Evolutionary conservation across 176 grass and related monocot species (phyloP).

Genomic region (Carex scoparia): DNA sequence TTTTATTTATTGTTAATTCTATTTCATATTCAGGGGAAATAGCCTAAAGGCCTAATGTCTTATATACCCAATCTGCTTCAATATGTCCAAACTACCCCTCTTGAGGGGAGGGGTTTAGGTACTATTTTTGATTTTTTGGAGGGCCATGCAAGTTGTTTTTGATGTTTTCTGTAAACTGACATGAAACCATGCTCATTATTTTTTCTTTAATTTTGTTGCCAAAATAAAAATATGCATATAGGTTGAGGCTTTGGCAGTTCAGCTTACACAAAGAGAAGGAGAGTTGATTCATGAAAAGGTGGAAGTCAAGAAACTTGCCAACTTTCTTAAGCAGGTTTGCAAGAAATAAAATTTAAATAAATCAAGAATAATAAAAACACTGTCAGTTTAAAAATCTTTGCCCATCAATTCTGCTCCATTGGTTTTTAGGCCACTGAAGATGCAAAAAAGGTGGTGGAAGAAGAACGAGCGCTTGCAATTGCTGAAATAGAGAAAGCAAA

Average conservation of each 20-base stretch:
- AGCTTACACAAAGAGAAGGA: slow-evolving; percentile 94
- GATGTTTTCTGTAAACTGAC: background rate
- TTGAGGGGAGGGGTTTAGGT: background rate
- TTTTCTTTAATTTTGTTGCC: background rate
- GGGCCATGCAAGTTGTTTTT: background rate
- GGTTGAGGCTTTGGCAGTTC: slow-evolving; percentile 91
- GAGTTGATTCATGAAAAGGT: slow-evolving; percentile 94
- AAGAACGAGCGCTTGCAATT: slow-evolving; percentile 79
- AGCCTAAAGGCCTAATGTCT: background rate
- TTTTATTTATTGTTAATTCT: background rate
- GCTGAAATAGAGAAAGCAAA: slow-evolving; percentile 90
- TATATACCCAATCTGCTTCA: background rate
- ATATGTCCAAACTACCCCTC: background rate
- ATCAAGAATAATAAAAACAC: background rate
- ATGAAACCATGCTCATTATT: background rate
- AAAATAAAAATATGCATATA: slow-evolving; percentile 29
- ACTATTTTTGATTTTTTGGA: background rate
- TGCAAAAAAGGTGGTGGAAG: slow-evolving; percentile 82
- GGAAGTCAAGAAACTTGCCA: slow-evolving; percentile 88
- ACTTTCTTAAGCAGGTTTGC: slow-evolving; percentile 76
- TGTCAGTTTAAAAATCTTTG: slow-evolving; percentile 8
- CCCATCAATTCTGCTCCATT: background rate
- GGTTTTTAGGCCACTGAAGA: slow-evolving; percentile 77
- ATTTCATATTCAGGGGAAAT: background rate
- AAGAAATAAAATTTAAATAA: slow-evolving; percentile 22